Evolutionary conservation across 257 asterid species (phyloP), one percentile per base, ranked within the genome.

Genomic region (Pogostemon cablin): DNA sequence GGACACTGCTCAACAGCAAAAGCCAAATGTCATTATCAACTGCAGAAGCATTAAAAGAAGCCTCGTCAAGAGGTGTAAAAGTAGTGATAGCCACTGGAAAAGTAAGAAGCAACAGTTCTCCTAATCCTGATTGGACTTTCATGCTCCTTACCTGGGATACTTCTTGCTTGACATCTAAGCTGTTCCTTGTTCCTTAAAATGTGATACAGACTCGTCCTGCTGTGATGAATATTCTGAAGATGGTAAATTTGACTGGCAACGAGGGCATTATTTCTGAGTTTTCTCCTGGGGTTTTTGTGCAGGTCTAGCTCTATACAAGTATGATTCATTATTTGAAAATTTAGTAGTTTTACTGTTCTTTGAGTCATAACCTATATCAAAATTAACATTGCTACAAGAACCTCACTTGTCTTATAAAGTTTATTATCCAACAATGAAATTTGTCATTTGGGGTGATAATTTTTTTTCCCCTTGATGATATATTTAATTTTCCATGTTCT

Each of bases 1-100:
- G 98, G 71, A 91, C 99, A 9, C 85, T 95, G 78, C 98, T 95
- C 78, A 95, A 95, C 90, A 95, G 99, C 95, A 85, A 85, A 83
- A 95, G 96, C 76, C 95, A 81, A 69, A 86, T 95, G 69, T 81
- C 91, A 35, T 52, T 73, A 74, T 12, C 89, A 80, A 95, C 85
- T 12, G 99, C 88, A 54, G 79, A 86, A 84, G 99, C 99, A 65
- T 78, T 95, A 44, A 87, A 78, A 80, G 98, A 91, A 80, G 99
- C 96, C 63, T 69, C 84, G 1, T 83, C 98, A 68, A 91, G 98
- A 87, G 99, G 98, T 74, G 90, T 95, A 57, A 95, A 89, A 81
- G 85, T 95, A 67, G 90, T 95, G 67, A 88, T 95, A 79, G 96
- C 99, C 74, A 95, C 99, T 73, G 99, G 99, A 81, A 95, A 95